A percentile compares a stretch with the other conserved stretches of the same genome.
phyloP scores from a whole-genome alignment of 768 basidiomycete species.

The Amanita polypyramis region DNA sequence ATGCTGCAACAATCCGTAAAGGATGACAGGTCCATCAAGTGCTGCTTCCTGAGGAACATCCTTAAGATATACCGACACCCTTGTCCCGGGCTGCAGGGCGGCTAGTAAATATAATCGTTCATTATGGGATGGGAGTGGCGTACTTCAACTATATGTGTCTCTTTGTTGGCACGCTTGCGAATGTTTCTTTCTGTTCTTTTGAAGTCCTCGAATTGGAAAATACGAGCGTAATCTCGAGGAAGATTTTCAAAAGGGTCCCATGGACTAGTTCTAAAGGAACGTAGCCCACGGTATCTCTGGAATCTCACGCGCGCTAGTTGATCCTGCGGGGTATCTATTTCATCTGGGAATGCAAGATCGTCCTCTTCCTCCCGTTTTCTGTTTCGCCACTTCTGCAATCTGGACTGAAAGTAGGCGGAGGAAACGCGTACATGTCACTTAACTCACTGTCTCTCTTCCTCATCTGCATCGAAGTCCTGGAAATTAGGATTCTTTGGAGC shows the following conservation, averaged over 20 bases:
- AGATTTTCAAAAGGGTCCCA: conserved; percentile 98
- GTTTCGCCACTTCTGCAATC: conserved; percentile 59
- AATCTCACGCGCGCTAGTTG: conserved; percentile 73
- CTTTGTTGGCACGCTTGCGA: conserved; percentile 53
- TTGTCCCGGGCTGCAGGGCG: conserved; percentile 57
- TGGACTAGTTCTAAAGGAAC: conserved; percentile 88
- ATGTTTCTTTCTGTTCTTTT: conserved; percentile 72
- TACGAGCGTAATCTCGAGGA: conserved; percentile 85
- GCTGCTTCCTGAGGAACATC: conserved; percentile 61
- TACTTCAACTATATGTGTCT: conserved; percentile 56
- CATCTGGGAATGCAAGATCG: conserved; percentile 88
- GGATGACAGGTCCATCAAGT: conserved; percentile 38
- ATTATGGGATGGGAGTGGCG: conserved; percentile 11
- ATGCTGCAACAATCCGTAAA: conserved; percentile 84
- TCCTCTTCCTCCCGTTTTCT: conserved; percentile 70
- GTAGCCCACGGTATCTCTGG: conserved; percentile 85
- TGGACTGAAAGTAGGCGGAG: conserved; percentile 17
- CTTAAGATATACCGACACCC: conserved; percentile 69
- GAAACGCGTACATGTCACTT: conserved; percentile 1
- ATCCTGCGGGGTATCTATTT: conserved; percentile 89
- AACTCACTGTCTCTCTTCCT: conserved; percentile 79
- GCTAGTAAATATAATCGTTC: not conserved
- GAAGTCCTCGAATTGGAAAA: conserved; percentile 96
- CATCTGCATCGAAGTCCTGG: conserved; percentile 71
- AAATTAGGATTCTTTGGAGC: conserved; percentile 45